Evolutionary conservation across 257 asterid genomes (phyloP).

Genomic region (Fraxinus americana): DNA sequence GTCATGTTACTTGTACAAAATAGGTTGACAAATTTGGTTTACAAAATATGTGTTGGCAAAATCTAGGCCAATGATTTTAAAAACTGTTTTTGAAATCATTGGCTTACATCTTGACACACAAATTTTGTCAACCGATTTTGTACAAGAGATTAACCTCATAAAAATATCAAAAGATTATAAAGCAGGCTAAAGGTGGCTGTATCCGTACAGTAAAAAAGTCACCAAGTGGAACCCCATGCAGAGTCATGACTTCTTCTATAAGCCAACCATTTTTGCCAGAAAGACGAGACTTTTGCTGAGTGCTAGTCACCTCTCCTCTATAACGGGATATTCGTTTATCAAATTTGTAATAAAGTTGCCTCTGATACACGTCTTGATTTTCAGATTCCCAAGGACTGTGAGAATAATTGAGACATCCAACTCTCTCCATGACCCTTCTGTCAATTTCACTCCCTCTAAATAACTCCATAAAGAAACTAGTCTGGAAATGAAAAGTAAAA

Average conservation of each 20-base stretch:
- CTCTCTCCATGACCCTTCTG: slow-evolving; percentile 84
- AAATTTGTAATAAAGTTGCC: slow-evolving; percentile 87
- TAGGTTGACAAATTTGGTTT: too few species aligned
- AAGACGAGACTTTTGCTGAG: slow-evolving; percentile 81
- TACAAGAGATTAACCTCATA: too few species aligned
- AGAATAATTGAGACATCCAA: slow-evolving; percentile 85
- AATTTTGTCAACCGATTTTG: too few species aligned
- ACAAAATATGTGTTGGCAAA: too few species aligned
- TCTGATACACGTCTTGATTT: slow-evolving; percentile 74
- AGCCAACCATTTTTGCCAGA: slow-evolving; percentile 75
- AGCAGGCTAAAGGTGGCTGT: background rate
- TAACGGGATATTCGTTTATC: slow-evolving; percentile 77
- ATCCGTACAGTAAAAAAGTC: slow-evolving; percentile 81
- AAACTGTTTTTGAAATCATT: too few species aligned
- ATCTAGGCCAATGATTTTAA: too few species aligned
- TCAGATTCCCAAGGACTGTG: slow-evolving; percentile 93
- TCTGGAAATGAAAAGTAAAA: slow-evolving; percentile 44
- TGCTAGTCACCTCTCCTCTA: slow-evolving; percentile 95
- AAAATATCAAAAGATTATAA: background rate
- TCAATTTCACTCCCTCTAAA: slow-evolving; percentile 86
- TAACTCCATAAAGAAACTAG: slow-evolving; percentile 86
- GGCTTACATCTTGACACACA: too few species aligned
- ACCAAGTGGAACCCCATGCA: slow-evolving; percentile 92
- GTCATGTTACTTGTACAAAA: too few species aligned
- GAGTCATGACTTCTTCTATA: slow-evolving; percentile 94